Percentiles rank a stretch among this genome's conserved stretches.
phyloP scores from a whole-genome alignment of 202 grass and related monocot genomes.

The Bolboschoenoplectus hybrid region DNA sequence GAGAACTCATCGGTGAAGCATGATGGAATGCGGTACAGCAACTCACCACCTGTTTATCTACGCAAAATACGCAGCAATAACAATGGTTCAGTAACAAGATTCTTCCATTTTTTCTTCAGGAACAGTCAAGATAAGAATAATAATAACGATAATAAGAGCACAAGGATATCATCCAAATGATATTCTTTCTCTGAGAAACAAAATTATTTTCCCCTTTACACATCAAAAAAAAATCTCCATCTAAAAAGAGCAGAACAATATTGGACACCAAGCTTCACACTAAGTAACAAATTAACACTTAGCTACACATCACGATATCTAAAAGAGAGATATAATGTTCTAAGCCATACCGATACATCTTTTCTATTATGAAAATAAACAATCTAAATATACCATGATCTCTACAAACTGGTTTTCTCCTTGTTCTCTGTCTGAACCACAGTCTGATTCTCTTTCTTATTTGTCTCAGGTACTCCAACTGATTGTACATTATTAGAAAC shows the following conservation, averaged over 20 bases:
- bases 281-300: slow-evolving; percentile 5
- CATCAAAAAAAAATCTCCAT: neutral
- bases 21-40: neutral
- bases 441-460: slow-evolving; percentile 16
- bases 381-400: slow-evolving; percentile 2
- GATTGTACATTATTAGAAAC: slow-evolving; percentile 18
- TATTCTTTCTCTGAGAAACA: slow-evolving; percentile 6
- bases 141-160: neutral
- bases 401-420: slow-evolving; percentile 28
- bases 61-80: neutral
- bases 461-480: slow-evolving; percentile 17
- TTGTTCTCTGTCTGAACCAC: slow-evolving; percentile 23
- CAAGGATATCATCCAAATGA: neutral
- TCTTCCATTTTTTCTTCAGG: too few species aligned
- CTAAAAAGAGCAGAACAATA: neutral
- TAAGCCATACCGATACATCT: neutral
- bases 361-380: neutral
- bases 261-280: neutral
- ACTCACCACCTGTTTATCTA: neutral
- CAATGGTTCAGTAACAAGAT: neutral
- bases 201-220: slow-evolving; percentile 15
- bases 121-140: neutral
- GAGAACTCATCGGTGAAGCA: neutral
- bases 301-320: neutral
- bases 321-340: neutral